Conservation (phyloP, 164 flowering plant genomes). For the Euptelea pleiosperma region DNA sequence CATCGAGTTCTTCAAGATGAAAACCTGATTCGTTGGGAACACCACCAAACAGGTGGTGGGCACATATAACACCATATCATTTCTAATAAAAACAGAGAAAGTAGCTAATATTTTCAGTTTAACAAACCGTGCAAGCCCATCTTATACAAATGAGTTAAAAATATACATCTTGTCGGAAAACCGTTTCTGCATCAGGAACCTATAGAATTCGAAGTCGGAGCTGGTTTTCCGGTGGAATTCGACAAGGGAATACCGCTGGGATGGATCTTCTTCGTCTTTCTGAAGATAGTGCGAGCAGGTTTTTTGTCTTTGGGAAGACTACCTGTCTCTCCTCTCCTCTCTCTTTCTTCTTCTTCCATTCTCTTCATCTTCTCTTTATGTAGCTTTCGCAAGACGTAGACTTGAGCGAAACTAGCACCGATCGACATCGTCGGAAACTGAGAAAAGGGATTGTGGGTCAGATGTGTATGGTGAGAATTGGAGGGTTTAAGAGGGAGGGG, state of each 20-base stretch:
- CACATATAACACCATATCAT: too few relatives aligned
- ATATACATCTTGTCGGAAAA: background rate
- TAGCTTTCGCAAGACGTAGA: slow-evolving; percentile 19
- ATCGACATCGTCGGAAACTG: slow-evolving; percentile 8
- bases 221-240: slow-evolving; percentile 1
- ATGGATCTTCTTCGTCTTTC: slow-evolving; percentile 3
- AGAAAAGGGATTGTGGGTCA: background rate
- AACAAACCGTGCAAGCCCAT: background rate
- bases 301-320: background rate
- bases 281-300: background rate
- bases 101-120: too few relatives aligned
- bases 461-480: background rate
- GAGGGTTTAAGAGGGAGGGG: background rate
- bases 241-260: slow-evolving; percentile 1
- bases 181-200: background rate
- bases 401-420: slow-evolving; percentile 20
- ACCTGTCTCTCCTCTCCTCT: background rate
- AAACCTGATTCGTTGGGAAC: too few relatives aligned
- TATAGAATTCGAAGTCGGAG: too few relatives aligned
- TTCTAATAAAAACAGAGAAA: too few relatives aligned
- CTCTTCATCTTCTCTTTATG: slow-evolving; percentile 31
- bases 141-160: background rate
- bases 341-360: background rate
- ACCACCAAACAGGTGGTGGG: too few relatives aligned
- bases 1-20: too few relatives aligned